These are phyloP conservation scores for Mortierella hygrophila DNA, from an alignment of 192 early-diverging fungal genomes.

Conservation along the genomic window DNA sequence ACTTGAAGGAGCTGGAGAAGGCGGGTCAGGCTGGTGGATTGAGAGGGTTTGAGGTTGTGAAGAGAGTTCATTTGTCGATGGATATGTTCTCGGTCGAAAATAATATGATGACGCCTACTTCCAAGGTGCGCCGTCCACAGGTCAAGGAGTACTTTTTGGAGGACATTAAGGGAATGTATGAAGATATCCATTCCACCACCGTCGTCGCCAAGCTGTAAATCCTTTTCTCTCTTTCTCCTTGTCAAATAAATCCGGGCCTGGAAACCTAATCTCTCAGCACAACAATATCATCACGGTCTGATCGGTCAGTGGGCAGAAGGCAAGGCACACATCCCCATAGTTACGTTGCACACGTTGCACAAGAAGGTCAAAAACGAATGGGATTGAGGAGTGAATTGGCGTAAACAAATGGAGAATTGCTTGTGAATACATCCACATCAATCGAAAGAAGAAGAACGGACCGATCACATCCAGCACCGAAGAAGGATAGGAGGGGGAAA, in stretches of 20 bases:
- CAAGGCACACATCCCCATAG: background rate
- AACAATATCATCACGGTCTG: background rate
- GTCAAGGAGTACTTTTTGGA: slow-evolving; percentile 21
- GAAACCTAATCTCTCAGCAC: background rate
- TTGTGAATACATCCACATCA: background rate
- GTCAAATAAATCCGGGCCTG: background rate
- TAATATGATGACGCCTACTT: slow-evolving; percentile 84
- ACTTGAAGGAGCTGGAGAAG: slow-evolving; percentile 67
- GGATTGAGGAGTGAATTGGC: background rate
- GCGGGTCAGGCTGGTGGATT: slow-evolving; percentile 62
- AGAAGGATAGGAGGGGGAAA: background rate
- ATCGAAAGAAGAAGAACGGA: background rate
- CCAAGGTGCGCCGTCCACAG: slow-evolving; percentile 37
- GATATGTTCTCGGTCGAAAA: slow-evolving; percentile 81
- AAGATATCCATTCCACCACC: background rate
- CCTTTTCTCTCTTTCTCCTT: background rate
- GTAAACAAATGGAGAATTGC: background rate
- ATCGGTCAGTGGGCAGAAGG: background rate
- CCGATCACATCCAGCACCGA: background rate
- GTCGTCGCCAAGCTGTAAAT: slow-evolving; percentile 14
- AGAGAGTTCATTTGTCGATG: slow-evolving; percentile 74
- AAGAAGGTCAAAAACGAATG: background rate
- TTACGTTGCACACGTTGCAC: slow-evolving; percentile 1
- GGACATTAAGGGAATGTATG: slow-evolving; percentile 19
- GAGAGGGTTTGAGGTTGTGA: slow-evolving; percentile 79